Evolutionary conservation across 1,139 yeast species (phyloP), one percentile per base, ranked within the genome.

Genomic region (Suhomyces maxii): DNA sequence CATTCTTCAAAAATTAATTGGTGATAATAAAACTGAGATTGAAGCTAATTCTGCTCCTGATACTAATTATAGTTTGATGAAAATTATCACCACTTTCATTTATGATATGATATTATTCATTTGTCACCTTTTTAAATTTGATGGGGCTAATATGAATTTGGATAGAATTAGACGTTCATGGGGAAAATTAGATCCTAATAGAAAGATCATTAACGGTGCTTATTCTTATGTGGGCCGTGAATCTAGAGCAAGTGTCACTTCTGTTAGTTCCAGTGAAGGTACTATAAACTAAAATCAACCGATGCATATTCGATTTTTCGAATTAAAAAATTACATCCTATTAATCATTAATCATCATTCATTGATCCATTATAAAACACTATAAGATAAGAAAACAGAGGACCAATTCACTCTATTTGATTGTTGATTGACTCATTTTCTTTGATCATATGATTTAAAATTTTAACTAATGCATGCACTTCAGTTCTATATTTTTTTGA

Each of bases 151-250:
- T 38, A 67, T 77, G 76, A 72, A 78, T 54, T 58, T 72, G 48
- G 77, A 76, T 47, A 59, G 82, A 46, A 72, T 77, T 41, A 60
- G 78, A 50, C 58, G 63, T 31, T 62, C 69, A 7, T 78, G 81
- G 78, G 61, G 58, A 6, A 70, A 68, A 55, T 62, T 77, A 40
- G 82, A 77, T 56, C 81, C 80, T 1, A 69, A 71, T 45, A 57
- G 78, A 45, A 61, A 64, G 26, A 65, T 69, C 44, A 74, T 73
- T 48, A 67, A 69, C 40, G 57, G 55, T 39, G 74, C 76, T 4
- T 73, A 73, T 53, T 59, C 64, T 13, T 64, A 66, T 48, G 61
- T 74, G 14, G 77, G 78, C 8, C 53, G 62, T 34, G 67, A 64
- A 11, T 64, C 67, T 12, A 48, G 56, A 26, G 43, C 46, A 14